Conservation (phyloP, 2,329 filamentous ascomycete genomes). For the Venturia pyrina region DNA sequence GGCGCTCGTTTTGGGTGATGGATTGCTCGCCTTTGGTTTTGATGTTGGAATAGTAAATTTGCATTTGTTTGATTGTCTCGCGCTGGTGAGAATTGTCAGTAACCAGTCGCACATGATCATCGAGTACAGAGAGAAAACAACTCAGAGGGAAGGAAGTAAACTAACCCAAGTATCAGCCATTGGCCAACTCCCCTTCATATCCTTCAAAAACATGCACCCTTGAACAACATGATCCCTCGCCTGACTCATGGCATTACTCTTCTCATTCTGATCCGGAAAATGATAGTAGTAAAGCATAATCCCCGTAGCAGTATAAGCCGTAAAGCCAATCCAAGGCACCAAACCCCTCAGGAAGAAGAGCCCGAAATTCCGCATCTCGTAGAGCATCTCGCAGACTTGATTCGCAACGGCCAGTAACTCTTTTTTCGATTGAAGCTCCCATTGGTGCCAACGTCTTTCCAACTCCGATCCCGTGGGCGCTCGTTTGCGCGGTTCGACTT, state of each 20-base stretch:
- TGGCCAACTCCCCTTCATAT: slow-evolving; percentile 32
- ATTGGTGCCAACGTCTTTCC: slow-evolving; percentile 22
- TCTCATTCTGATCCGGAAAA: slow-evolving; percentile 25
- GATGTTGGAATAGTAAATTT: slow-evolving; percentile 28
- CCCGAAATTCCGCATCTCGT: slow-evolving; percentile 31
- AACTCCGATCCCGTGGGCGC: background rate
- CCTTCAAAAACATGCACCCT: slow-evolving; percentile 28
- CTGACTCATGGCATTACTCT: slow-evolving; percentile 23
- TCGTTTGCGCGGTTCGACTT: slow-evolving; percentile 23
- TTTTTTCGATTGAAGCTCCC: slow-evolving; percentile 26
- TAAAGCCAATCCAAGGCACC: slow-evolving; percentile 33
- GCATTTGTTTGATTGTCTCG: slow-evolving; percentile 33
- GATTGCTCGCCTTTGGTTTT: slow-evolving; percentile 23
- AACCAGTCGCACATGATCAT: background rate
- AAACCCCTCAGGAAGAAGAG: slow-evolving; percentile 30
- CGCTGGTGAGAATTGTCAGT: slow-evolving; percentile 18
- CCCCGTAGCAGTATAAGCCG: slow-evolving; percentile 31
- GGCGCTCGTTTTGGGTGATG: slow-evolving; percentile 28
- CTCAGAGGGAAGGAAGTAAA: background rate
- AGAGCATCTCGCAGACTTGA: slow-evolving; percentile 30
- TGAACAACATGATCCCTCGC: slow-evolving; percentile 25
- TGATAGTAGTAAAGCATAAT: slow-evolving; percentile 31
- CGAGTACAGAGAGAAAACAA: background rate
- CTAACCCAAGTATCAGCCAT: slow-evolving; percentile 31
- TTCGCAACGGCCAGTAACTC: slow-evolving; percentile 28